These are phyloP conservation scores for Kurtzmaniella cleridarum DNA, from an alignment of 805 yeast species.

Conservation along the genomic window DNA sequence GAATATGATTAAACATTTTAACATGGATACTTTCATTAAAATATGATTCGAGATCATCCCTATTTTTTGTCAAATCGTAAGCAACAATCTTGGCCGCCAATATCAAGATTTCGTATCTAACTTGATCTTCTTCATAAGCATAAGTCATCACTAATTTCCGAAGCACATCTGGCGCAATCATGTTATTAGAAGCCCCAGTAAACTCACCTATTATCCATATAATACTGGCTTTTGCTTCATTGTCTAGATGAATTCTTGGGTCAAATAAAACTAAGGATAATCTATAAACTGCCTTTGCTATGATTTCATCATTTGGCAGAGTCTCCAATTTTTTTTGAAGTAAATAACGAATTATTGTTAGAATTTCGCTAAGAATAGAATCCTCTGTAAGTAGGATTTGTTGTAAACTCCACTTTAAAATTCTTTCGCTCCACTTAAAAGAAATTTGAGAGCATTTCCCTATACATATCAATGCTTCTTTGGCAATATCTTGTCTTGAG, in stretches of 20 bases:
- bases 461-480: conserved; percentile 54
- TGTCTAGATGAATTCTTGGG: conserved; percentile 15
- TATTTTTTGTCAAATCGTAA: conserved; percentile 43
- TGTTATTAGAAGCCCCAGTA: conserved; percentile 29
- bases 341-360: conserved; percentile 67
- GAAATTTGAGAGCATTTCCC: conserved; percentile 52
- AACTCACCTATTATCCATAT: conserved; percentile 92
- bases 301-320: conserved; percentile 21
- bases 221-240: conserved; percentile 70
- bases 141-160: conserved; percentile 53
- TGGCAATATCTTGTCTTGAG: conserved; percentile 17
- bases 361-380: conserved; percentile 52
- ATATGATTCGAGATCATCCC: conserved; percentile 11
- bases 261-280: conserved; percentile 31
- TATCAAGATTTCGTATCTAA: conserved; percentile 65
- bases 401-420: conserved; percentile 60
- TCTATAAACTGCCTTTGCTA: conserved; percentile 51
- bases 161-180: conserved; percentile 70
- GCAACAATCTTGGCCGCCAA: conserved; percentile 71
- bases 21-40: conserved; percentile 18
- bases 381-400: conserved; percentile 34
- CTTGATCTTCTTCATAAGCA: conserved; percentile 48
- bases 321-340: conserved; percentile 51
- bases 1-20: conserved; percentile 54
- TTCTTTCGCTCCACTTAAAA: conserved; percentile 44